phyloP scores from a whole-genome alignment of 495 filamentous ascomycete species.

The Tuber calosporum region DNA sequence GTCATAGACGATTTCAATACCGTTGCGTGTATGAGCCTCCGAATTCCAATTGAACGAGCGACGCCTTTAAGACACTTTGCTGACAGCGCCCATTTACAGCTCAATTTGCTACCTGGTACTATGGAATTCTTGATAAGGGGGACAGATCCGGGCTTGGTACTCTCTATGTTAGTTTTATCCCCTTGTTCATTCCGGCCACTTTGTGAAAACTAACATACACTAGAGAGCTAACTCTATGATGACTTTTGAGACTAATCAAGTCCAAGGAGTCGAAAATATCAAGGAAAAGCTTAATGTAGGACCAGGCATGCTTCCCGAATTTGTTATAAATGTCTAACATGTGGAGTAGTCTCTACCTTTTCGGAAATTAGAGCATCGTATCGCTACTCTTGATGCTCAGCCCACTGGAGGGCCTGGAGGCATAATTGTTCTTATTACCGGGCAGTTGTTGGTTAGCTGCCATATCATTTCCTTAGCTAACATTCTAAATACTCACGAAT shows the following conservation, averaged over 20 bases:
- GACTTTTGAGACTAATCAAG: constrained; percentile 69
- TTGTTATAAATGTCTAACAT: background rate
- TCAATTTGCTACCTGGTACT: constrained; percentile 83
- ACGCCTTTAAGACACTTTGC: background rate
- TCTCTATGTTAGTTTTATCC: constrained; percentile 64
- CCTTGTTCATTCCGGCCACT: background rate
- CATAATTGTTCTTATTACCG: constrained; percentile 79
- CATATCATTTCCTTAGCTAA: background rate
- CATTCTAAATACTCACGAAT: background rate
- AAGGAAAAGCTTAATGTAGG: constrained; percentile 68
- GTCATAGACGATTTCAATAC: constrained; percentile 12
- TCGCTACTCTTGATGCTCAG: constrained; percentile 68
- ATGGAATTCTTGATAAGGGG: constrained; percentile 68
- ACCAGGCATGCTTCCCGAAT: constrained; percentile 13
- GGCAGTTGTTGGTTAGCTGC: constrained; percentile 63
- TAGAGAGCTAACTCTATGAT: constrained; percentile 83
- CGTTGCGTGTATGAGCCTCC: constrained; percentile 26
- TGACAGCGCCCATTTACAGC: constrained; percentile 47
- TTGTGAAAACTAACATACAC: constrained; percentile 15
- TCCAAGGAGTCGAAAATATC: constrained; percentile 57
- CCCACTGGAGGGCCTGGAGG: constrained; percentile 54
- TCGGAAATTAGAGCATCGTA: constrained; percentile 63
- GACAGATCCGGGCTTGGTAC: constrained; percentile 51
- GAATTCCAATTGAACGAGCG: background rate
- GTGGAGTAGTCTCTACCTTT: constrained; percentile 63